phyloP scores from a whole-genome alignment of 169 alveolate genomes.

The Cystoisospora suis region DNA sequence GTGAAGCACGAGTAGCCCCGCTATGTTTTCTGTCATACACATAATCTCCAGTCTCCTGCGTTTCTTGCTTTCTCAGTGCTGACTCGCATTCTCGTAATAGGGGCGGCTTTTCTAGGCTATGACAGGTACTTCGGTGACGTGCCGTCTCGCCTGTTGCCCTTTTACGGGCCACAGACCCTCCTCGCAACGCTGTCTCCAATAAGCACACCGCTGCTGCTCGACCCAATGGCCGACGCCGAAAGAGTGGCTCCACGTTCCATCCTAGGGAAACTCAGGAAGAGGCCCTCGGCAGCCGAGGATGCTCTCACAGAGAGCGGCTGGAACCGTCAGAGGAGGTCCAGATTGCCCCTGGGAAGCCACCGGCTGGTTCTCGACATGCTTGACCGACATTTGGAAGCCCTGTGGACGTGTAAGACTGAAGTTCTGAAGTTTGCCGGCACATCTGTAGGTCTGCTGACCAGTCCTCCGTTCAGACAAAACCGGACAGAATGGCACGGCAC shows the following conservation, averaged over 20 bases:
- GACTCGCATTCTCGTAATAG: background rate
- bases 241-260: background rate
- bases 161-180: background rate
- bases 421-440: no score
- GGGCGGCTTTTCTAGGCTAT: background rate
- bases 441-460: no score
- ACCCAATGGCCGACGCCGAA: conserved; percentile 5
- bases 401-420: conserved; percentile 4
- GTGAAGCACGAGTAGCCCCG: no score
- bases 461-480: no score
- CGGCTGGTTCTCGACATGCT: background rate
- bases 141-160: background rate
- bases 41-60: no score
- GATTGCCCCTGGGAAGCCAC: background rate
- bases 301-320: background rate
- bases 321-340: conserved; percentile 6
- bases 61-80: background rate
- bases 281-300: background rate
- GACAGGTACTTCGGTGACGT: conserved; percentile 28
- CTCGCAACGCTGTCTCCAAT: conserved; percentile 11
- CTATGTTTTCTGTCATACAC: no score
- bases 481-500: no score
- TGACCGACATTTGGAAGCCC: conserved; percentile 21
- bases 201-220: background rate
- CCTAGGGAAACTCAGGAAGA: background rate